Evolutionary conservation across 73 alveolate genomes (phyloP).

Genomic region (Vitrella brassicaformis): DNA sequence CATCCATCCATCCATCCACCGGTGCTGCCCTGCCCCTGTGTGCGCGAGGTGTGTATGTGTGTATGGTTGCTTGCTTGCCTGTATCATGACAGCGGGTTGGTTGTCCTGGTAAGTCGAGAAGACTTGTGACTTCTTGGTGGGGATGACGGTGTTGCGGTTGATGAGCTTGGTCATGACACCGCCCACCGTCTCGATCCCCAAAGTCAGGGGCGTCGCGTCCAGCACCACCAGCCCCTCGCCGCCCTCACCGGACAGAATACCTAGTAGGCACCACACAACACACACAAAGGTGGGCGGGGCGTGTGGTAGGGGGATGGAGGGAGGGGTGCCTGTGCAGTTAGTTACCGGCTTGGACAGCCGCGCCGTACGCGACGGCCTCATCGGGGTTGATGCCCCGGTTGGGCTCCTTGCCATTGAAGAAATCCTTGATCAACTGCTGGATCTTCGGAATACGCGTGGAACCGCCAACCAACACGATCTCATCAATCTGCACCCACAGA

Average conservation of each 20-base stretch:
- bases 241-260: constrained; percentile 87
- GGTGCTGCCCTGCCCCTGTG: too few species aligned
- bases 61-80: neutral
- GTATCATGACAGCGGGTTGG: constrained; percentile 37
- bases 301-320: too few species aligned
- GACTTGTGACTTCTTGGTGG: constrained; percentile 89
- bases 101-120: constrained; percentile 86
- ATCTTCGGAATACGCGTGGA: constrained; percentile 96
- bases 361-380: constrained; percentile 98
- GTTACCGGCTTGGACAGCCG: constrained; percentile 97
- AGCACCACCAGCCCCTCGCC: constrained; percentile 75
- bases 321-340: too few species aligned
- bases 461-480: constrained; percentile 85
- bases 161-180: constrained; percentile 96
- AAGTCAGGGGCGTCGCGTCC: constrained; percentile 91
- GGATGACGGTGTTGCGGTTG: constrained; percentile 93
- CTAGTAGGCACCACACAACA: too few species aligned
- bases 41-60: too few species aligned
- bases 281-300: too few species aligned
- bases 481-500: constrained; percentile 62
- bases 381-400: constrained; percentile 95
- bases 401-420: constrained; percentile 95
- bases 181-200: constrained; percentile 98
- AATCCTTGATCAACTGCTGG: constrained; percentile 83
- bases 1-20: too few species aligned